Percentiles rank a stretch among this genome's conserved stretches.
phyloP scores from a whole-genome alignment of 129 eudicot genomes.

The Ambrosia artemisiifolia region DNA sequence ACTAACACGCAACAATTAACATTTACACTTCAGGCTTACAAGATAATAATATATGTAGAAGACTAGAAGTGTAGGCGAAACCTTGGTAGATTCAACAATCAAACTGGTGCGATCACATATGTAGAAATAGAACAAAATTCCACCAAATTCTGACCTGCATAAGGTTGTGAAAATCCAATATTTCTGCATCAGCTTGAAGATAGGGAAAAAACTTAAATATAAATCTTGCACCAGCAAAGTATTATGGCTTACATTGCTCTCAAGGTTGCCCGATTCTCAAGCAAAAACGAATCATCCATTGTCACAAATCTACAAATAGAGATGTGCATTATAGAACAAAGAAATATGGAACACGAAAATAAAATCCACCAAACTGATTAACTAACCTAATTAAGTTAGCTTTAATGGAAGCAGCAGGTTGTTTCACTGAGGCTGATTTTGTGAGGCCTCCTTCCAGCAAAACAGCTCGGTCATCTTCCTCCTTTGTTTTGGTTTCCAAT shows the following conservation, averaged over 20 bases:
- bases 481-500: constrained; percentile 55
- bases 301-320: constrained; percentile 59
- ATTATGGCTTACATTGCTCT: constrained; percentile 78
- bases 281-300: constrained; percentile 88
- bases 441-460: constrained; percentile 91
- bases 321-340: constrained; percentile 1
- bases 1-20: background rate
- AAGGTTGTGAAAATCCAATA: constrained; percentile 17
- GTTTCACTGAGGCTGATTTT: constrained; percentile 68
- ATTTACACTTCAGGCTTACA: background rate
- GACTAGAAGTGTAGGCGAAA: background rate
- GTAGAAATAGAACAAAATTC: constrained; percentile 78
- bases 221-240: constrained; percentile 15
- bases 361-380: constrained; percentile 11
- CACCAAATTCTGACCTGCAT: constrained; percentile 96
- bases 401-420: constrained; percentile 49
- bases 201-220: constrained; percentile 2
- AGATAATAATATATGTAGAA: background rate
- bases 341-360: constrained; percentile 9
- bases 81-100: constrained; percentile 85
- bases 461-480: constrained; percentile 80
- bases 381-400: constrained; percentile 66
- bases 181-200: constrained; percentile 13
- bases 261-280: constrained; percentile 82
- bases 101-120: constrained; percentile 84